Percentiles rank a stretch among this genome's conserved stretches.
Conservation (phyloP, 2,329 filamentous ascomycete species). For the Hymenoscyphus scutula region DNA sequence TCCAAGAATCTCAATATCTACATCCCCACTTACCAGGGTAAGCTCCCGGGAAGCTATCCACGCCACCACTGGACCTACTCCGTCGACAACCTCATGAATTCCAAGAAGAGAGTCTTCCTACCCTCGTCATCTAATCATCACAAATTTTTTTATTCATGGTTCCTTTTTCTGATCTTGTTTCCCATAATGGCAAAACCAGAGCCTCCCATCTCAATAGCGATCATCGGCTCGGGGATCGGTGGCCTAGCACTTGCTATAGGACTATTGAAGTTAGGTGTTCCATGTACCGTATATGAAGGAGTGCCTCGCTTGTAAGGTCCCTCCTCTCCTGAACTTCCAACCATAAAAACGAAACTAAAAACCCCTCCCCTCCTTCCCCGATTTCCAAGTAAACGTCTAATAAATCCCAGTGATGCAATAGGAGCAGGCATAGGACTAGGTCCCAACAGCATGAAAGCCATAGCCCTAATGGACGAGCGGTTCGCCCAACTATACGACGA, state of each 20-base stretch:
- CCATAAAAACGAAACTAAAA: no score
- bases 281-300: constrained; percentile 23
- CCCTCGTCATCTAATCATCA: no score
- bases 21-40: no score
- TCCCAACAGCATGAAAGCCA: constrained; percentile 43
- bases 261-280: constrained; percentile 19
- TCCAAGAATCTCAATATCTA: no score
- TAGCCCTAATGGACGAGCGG: constrained; percentile 41
- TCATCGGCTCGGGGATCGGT: constrained; percentile 25
- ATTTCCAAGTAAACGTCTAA: no score
- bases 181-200: background rate
- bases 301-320: constrained; percentile 16
- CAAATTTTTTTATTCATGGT: background rate
- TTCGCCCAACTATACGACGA: constrained; percentile 41
- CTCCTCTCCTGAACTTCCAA: no score
- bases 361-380: no score
- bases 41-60: background rate
- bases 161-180: no score
- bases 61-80: background rate
- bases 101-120: no score
- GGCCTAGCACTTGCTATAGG: constrained; percentile 26
- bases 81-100: background rate
- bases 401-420: constrained; percentile 15
- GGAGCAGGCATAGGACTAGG: constrained; percentile 39
- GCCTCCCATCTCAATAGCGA: constrained; percentile 15